A percentile compares a stretch with the other conserved stretches of the same genome.
Conservation (phyloP, 768 basidiomycete species). For the Termitomyces sp. region DNA sequence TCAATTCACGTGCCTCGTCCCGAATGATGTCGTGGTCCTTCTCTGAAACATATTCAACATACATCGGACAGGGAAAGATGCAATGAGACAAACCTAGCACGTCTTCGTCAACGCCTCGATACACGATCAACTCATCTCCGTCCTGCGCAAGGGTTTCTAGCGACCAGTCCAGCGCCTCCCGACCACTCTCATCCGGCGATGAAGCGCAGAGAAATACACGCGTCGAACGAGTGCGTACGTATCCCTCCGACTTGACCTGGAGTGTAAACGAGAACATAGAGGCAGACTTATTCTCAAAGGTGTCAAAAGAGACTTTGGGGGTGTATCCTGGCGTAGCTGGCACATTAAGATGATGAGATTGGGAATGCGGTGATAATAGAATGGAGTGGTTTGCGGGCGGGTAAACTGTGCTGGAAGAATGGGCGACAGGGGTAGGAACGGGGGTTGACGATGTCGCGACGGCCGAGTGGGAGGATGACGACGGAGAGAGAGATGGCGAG, state of each 20-base stretch:
- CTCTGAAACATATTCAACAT: slow-evolving; percentile 30
- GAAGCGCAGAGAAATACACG: slow-evolving; percentile 89
- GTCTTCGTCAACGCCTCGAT: slow-evolving; percentile 85
- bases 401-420: background rate
- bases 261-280: slow-evolving; percentile 88
- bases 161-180: slow-evolving; percentile 89
- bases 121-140: slow-evolving; percentile 90
- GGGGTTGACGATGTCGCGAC: slow-evolving; percentile 3
- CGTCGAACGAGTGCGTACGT: slow-evolving; percentile 66
- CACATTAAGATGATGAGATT: slow-evolving; percentile 6
- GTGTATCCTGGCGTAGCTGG: slow-evolving; percentile 35
- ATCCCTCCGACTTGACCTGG: slow-evolving; percentile 79
- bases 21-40: slow-evolving; percentile 73
- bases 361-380: slow-evolving; percentile 10
- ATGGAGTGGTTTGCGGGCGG: slow-evolving; percentile 3
- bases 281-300: slow-evolving; percentile 75
- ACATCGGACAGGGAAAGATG: background rate
- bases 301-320: slow-evolving; percentile 81
- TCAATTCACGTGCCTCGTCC: slow-evolving; percentile 82
- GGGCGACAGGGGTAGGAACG: background rate
- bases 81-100: slow-evolving; percentile 53
- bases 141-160: slow-evolving; percentile 79
- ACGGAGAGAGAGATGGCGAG: slow-evolving; percentile 10
- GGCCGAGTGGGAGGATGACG: slow-evolving; percentile 4
- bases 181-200: slow-evolving; percentile 82